A percentile compares a stretch with the other conserved stretches of the same genome.
Conservation (phyloP, 208 protist genomes). For the Trypanosoma vivax region DNA sequence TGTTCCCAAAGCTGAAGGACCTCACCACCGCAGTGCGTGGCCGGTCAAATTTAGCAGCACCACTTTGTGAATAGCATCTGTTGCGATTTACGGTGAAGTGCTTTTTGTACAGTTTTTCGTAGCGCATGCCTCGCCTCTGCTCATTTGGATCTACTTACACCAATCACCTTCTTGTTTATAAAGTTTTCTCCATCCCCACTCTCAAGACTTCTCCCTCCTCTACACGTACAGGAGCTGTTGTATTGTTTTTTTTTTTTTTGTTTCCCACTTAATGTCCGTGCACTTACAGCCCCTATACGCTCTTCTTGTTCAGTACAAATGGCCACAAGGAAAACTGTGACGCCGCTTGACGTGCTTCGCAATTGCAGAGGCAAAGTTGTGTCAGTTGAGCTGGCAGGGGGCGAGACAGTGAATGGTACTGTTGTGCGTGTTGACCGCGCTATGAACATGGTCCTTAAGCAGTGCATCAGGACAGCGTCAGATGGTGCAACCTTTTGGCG, state of each 20-base stretch:
- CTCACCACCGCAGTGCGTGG: conserved; percentile 29
- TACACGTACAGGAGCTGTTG: no score
- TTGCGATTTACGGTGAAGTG: no score
- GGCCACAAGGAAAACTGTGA: conserved; percentile 33
- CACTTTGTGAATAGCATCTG: no score
- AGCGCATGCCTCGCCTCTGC: no score
- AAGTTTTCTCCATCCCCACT: no score
- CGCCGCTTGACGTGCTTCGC: conserved; percentile 70
- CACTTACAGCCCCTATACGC: background rate
- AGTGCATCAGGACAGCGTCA: conserved; percentile 54
- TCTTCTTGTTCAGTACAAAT: conserved; percentile 6
- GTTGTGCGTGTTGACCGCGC: conserved; percentile 68
- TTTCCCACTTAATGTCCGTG: background rate
- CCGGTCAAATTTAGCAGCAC: conserved; percentile 12
- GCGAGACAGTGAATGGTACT: conserved; percentile 75
- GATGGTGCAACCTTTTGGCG: conserved; percentile 66
- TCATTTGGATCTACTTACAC: no score
- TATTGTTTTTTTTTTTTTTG: conserved; percentile 9
- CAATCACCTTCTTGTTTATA: no score
- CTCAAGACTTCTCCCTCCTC: no score
- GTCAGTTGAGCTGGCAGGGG: conserved; percentile 58
- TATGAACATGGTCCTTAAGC: conserved; percentile 83
- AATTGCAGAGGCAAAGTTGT: conserved; percentile 77
- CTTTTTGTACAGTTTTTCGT: no score
- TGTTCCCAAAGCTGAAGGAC: conserved; percentile 44